phyloP scores from a whole-genome alignment of 2,329 filamentous ascomycete genomes.

The Colletotrichum sp. region DNA sequence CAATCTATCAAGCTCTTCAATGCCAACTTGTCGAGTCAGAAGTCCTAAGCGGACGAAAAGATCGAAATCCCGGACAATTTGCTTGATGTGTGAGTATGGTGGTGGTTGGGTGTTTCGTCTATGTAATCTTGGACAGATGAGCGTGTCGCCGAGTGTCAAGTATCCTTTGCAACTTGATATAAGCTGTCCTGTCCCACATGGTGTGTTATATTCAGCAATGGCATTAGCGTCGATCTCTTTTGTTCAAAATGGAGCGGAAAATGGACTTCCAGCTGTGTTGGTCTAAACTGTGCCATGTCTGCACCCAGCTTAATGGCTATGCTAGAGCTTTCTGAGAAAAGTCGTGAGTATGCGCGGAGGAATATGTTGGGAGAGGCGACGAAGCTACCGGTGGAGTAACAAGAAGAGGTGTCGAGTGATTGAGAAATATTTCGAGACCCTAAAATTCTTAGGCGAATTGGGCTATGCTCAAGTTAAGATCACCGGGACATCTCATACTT shows the following conservation, averaged over 20 bases:
- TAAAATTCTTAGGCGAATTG: too few species aligned
- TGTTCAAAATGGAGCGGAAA: too few species aligned
- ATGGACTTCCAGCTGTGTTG: fast-evolving
- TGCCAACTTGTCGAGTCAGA: neutral
- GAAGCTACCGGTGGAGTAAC: fast-evolving
- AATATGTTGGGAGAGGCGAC: neutral
- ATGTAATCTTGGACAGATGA: neutral
- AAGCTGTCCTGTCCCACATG: neutral
- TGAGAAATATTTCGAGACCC: too few species aligned
- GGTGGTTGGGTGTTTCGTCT: neutral
- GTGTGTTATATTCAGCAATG: neutral
- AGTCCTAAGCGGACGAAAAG: too few species aligned
- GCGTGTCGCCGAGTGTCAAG: neutral
- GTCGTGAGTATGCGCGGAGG: neutral
- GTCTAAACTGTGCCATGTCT: fast-evolving
- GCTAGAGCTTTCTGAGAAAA: fast-evolving
- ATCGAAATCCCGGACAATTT: too few species aligned
- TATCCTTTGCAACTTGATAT: fast-evolving
- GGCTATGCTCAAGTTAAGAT: neutral
- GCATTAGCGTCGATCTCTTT: too few species aligned
- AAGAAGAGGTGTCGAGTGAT: neutral
- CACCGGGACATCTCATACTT: fast-evolving
- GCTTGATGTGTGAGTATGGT: neutral
- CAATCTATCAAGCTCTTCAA: neutral
- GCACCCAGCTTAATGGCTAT: neutral